Percentiles rank a stretch among this genome's conserved stretches.
phyloP scores from a whole-genome alignment of 495 filamentous ascomycete genomes.

The Viridothelium virens region DNA sequence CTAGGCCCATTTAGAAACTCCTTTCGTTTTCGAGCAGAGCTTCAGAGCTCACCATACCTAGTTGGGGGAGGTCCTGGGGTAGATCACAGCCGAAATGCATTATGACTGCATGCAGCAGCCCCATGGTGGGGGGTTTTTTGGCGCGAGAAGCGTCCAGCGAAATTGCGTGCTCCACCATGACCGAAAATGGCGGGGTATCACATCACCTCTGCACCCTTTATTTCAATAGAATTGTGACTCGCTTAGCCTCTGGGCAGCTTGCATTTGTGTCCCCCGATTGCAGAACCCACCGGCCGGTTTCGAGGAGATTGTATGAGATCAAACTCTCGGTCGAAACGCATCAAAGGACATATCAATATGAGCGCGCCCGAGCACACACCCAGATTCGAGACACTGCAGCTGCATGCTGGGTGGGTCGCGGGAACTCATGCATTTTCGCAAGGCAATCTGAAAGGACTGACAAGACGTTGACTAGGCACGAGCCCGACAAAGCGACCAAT shows the following conservation, averaged over 20 bases:
- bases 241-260: background rate
- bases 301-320: conserved; percentile 6
- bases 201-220: background rate
- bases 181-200: conserved; percentile 2
- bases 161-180: conserved; percentile 9
- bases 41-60: too few species aligned
- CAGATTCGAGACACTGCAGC: conserved; percentile 88
- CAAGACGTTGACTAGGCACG: conserved; percentile 50
- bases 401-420: conserved; percentile 77
- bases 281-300: background rate
- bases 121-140: background rate
- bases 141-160: background rate
- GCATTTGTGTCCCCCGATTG: background rate
- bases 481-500: conserved; percentile 78
- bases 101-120: background rate
- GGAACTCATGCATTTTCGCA: background rate
- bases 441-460: background rate
- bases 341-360: conserved; percentile 27
- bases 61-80: background rate
- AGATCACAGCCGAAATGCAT: background rate
- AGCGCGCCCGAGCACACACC: conserved; percentile 21
- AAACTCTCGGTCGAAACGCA: conserved; percentile 22
- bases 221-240: background rate
- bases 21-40: too few species aligned
- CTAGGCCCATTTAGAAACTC: too few species aligned